Base-by-base conservation (phyloP, 2,329 filamentous ascomycete species). In the Graphiopsis chlorocephala region DNA sequence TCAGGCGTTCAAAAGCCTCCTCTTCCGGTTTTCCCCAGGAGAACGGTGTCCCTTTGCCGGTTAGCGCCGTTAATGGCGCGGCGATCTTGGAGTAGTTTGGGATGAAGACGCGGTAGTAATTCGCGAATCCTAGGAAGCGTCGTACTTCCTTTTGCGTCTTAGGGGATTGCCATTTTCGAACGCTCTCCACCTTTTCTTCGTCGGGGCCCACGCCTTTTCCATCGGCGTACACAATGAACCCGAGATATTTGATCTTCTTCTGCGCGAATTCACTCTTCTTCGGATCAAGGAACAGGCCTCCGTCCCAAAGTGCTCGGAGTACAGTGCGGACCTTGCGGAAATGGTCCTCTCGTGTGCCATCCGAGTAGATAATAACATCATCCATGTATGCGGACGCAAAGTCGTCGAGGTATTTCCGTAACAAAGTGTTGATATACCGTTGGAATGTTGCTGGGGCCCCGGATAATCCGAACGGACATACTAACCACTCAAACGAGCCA, bases 401-500 rank as follows among this genome's bases (percentile, higher is more conserved):
- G 4, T 64, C 25, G 57, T 76, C 67, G 0, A 76, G 61, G 28
- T 62, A 67, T 7, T 66, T 48, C 0, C 55, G 11, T 10, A 77
- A 65, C 2, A 63, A 59, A 31, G 64, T 53, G 56, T 77, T 76
- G 52, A 69, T 68, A 29, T 65, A 61, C 12, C 25, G 23, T 26
- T 69, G 58, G 33, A 66, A 68, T 3, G 64, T 53, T 6, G 57
- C 52, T 11, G 65, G 65, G 1, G 63, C 63, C 28, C 61, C 61
- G 10, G 57, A 45, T 20, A 67, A 33, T 11, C 63, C 63, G 69
- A 76, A 76, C 5, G 62, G 67, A 66, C 74, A 72, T 10, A 80
- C 71, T 33, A 72, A 47, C 45, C 72, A 80, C 65, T 81, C 63
- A 64, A 69, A 80, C 2, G 69, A 65, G 35, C 74, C 69, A 64